These are phyloP conservation scores for Codiaeum variegatum DNA, from an alignment of 441 rosid species.

Conservation along the genomic window DNA sequence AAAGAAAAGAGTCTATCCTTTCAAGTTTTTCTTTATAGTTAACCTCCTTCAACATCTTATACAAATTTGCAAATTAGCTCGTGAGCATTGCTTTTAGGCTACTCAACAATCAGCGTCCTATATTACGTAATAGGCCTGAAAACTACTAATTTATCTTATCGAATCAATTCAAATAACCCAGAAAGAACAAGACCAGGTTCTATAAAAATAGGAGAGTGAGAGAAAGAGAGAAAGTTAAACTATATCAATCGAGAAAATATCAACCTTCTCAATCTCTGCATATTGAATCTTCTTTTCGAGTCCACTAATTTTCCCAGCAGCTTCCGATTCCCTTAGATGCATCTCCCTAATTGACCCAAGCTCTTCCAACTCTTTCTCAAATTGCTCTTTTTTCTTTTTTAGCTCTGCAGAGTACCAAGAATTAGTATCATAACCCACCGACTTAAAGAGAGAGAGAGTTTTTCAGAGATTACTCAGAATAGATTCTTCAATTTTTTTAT, in stretches of 20 bases:
- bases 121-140: not conserved
- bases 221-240: not conserved
- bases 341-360: conserved; percentile 94
- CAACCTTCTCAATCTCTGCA: conserved; percentile 95
- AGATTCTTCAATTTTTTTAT: conserved; percentile 88
- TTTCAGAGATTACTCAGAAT: conserved; percentile 23
- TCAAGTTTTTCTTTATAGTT: not conserved
- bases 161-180: not conserved
- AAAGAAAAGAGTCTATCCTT: not conserved
- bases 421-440: conserved; percentile 16
- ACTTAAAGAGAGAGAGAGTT: conserved; percentile 9
- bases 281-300: conserved; percentile 96
- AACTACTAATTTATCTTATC: not conserved
- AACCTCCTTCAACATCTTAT: not conserved
- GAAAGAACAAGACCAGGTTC: not conserved
- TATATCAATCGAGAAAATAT: not conserved
- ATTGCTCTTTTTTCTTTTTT: conserved; percentile 71
- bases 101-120: not conserved
- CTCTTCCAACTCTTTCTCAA: conserved; percentile 76
- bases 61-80: not conserved
- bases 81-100: not conserved
- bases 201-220: not conserved
- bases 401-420: conserved; percentile 48
- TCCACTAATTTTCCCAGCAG: conserved; percentile 92
- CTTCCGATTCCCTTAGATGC: conserved; percentile 91